Evolutionary conservation across 2,329 filamentous ascomycete species (phyloP).

Genomic region (Aspergillus hiratsukae): DNA sequence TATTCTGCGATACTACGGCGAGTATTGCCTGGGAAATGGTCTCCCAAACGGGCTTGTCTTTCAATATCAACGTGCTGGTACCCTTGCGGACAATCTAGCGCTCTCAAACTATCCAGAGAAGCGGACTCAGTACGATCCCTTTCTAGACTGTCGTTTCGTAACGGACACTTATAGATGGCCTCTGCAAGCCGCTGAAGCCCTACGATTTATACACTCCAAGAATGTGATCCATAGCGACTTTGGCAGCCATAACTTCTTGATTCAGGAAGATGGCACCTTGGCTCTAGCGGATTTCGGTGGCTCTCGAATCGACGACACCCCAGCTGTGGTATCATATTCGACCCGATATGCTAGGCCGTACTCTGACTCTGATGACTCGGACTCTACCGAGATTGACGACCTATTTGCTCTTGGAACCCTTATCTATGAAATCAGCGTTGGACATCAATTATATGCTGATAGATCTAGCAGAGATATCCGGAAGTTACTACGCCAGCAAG

Average conservation of each 20-base stretch:
- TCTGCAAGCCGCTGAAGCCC: too few species aligned
- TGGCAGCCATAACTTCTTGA: slow-evolving; percentile 1
- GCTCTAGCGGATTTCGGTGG: neutral
- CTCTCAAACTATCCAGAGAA: neutral
- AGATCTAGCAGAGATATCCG: slow-evolving; percentile 6
- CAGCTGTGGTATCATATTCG: neutral
- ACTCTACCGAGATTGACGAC: neutral
- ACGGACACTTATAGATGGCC: too few species aligned
- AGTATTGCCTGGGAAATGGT: neutral
- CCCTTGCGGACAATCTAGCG: slow-evolving; percentile 1
- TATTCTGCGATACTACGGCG: slow-evolving; percentile 5
- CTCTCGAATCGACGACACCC: neutral
- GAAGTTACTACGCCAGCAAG: slow-evolving; percentile 6
- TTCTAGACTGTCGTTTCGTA: neutral
- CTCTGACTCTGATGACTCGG: too few species aligned
- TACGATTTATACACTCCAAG: too few species aligned
- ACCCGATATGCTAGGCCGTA: too few species aligned
- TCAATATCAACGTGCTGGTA: neutral
- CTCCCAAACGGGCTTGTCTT: slow-evolving; percentile 1
- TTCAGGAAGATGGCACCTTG: slow-evolving; percentile 1
- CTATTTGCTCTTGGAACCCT: neutral
- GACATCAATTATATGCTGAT: neutral
- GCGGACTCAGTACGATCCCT: neutral
- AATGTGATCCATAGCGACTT: neutral
- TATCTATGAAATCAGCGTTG: slow-evolving; percentile 1